These are phyloP conservation scores for Eimeria mitis DNA, from an alignment of 169 alveolate species.

Conservation along the genomic window DNA sequence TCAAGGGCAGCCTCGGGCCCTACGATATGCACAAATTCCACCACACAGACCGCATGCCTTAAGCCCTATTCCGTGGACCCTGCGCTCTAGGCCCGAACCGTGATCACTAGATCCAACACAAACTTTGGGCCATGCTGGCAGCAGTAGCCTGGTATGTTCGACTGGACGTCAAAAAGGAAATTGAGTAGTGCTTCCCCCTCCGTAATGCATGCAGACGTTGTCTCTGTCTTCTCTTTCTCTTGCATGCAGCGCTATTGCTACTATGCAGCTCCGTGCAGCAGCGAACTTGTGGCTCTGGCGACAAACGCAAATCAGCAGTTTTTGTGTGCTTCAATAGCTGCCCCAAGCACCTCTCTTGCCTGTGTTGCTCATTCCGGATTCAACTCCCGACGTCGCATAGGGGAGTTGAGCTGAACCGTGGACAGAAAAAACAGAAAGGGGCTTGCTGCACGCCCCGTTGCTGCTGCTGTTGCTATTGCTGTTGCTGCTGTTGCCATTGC, in stretches of 20 bases:
- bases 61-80: background rate
- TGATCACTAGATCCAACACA: background rate
- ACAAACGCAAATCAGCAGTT: background rate
- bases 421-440: background rate
- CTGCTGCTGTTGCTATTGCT: background rate
- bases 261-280: background rate
- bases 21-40: background rate
- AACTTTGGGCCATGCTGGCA: background rate
- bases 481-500: constrained; percentile 9
- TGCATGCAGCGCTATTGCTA: background rate
- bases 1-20: background rate
- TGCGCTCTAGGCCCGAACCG: background rate
- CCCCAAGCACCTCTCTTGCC: background rate
- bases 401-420: background rate
- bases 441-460: background rate
- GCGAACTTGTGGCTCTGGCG: background rate
- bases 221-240: background rate
- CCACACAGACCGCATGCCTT: background rate
- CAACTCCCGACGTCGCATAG: background rate
- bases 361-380: background rate
- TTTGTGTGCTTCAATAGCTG: background rate
- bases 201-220: background rate
- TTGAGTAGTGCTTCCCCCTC: too few relatives aligned
- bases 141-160: background rate
- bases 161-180: too few relatives aligned